phyloP scores from a whole-genome alignment of 2,329 filamentous ascomycete genomes.

The Penicillium brevicompactum region DNA sequence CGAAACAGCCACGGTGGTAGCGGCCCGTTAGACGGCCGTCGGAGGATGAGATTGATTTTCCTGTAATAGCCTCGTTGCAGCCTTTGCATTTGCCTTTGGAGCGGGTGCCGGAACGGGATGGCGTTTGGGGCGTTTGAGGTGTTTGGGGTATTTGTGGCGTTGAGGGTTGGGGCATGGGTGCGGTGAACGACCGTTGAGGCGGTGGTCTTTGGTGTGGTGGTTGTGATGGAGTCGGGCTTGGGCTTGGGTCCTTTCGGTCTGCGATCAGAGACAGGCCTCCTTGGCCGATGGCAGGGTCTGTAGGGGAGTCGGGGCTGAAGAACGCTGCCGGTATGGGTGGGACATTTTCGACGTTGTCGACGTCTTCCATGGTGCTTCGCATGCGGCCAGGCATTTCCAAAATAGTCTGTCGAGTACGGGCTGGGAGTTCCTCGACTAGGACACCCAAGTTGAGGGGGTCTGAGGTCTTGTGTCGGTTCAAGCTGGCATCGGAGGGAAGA shows the following conservation, averaged over 20 bases:
- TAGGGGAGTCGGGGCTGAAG: constrained; percentile 50
- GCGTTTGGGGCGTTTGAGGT: constrained; percentile 41
- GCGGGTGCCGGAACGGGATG: constrained; percentile 42
- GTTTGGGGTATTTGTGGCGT: constrained; percentile 42
- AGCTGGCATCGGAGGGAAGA: constrained; percentile 49
- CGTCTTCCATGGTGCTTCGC: constrained; percentile 27
- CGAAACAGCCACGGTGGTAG: constrained; percentile 94
- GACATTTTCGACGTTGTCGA: constrained; percentile 25
- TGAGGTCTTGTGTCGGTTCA: constrained; percentile 32
- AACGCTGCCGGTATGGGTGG: constrained; percentile 34
- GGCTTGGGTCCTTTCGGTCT: constrained; percentile 16
- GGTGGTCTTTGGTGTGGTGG: constrained; percentile 28
- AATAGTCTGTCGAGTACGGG: constrained; percentile 19
- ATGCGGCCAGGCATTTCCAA: constrained; percentile 40
- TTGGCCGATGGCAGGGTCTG: constrained; percentile 48
- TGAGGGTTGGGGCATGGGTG: constrained; percentile 41
- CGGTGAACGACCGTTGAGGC: constrained; percentile 29
- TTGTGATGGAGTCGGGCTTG: constrained; percentile 7
- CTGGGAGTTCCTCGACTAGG: constrained; percentile 59
- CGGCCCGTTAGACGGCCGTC: constrained; percentile 89
- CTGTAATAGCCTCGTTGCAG: constrained; percentile 75
- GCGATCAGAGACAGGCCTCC: constrained; percentile 42
- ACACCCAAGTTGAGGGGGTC: constrained; percentile 50
- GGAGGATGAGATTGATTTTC: constrained; percentile 91
- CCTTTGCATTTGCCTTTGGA: constrained; percentile 80